phyloP scores from a whole-genome alignment of 495 filamentous ascomycete species.

The Astrothelium macrocarpum region DNA sequence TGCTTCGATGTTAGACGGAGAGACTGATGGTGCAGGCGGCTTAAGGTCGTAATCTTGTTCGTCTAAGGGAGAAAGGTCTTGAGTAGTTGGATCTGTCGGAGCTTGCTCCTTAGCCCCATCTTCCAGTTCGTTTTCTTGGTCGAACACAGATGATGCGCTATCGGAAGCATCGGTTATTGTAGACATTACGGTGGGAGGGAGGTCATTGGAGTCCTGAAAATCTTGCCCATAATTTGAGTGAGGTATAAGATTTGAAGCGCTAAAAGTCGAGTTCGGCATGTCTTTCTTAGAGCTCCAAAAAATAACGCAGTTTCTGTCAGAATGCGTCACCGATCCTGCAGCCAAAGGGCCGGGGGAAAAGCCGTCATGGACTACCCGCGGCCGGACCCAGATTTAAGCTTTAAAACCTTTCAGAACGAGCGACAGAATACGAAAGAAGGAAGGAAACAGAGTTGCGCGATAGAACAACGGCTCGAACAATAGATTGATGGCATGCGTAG shows the following conservation, averaged over 20 bases:
- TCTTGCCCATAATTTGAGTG: background rate
- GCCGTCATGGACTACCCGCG: background rate
- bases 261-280: background rate
- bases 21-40: conserved; percentile 26
- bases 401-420: background rate
- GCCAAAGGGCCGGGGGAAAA: background rate
- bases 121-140: conserved; percentile 10
- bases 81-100: conserved; percentile 16
- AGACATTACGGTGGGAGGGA: conserved; percentile 11
- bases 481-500: background rate
- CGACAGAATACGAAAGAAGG: background rate
- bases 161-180: conserved; percentile 4
- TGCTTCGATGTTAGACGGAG: conserved; percentile 26
- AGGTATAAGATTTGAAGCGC: conserved; percentile 2
- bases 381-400: background rate
- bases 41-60: conserved; percentile 29
- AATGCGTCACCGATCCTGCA: background rate
- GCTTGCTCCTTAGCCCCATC: conserved; percentile 5
- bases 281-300: background rate
- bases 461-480: background rate
- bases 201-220: background rate
- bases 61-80: conserved; percentile 12
- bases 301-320: background rate
- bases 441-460: background rate
- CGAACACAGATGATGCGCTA: conserved; percentile 17